These are phyloP conservation scores for Entelexis paramagnoliae DNA, from an alignment of 1,139 yeast genomes.

Conservation along the genomic window DNA sequence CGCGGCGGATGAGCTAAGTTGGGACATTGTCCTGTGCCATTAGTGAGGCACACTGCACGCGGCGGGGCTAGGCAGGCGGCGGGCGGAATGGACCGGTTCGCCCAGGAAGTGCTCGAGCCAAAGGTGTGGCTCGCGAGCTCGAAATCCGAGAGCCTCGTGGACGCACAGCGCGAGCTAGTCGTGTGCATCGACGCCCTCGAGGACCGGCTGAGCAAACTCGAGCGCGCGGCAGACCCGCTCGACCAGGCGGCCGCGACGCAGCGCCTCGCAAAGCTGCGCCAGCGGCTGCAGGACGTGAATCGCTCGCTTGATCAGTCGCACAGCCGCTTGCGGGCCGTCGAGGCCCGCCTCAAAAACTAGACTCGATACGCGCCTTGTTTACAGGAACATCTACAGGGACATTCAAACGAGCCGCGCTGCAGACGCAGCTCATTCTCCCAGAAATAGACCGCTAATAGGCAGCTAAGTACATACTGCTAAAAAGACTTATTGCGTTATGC, in stretches of 20 bases:
- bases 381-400: too few species aligned
- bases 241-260: background rate
- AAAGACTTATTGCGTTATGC: too few species aligned
- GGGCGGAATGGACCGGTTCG: constrained; percentile 19
- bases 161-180: constrained; percentile 19
- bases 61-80: too few species aligned
- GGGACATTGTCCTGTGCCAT: too few species aligned
- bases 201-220: constrained; percentile 10
- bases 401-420: too few species aligned
- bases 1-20: too few species aligned
- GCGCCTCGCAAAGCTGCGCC: constrained; percentile 9
- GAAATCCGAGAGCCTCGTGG: constrained; percentile 19
- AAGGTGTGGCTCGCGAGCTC: constrained; percentile 18
- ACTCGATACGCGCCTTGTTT: too few species aligned
- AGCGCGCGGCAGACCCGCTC: constrained; percentile 10
- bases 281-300: constrained; percentile 4
- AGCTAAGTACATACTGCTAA: too few species aligned
- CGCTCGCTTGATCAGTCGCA: constrained; percentile 3
- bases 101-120: constrained; percentile 20
- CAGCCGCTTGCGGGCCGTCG: background rate
- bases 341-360: background rate
- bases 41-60: too few species aligned
- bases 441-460: too few species aligned
- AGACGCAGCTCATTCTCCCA: too few species aligned
- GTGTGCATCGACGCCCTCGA: constrained; percentile 20